Conservation (phyloP, 2,329 filamentous ascomycete genomes). For the Curvularia lunata region DNA sequence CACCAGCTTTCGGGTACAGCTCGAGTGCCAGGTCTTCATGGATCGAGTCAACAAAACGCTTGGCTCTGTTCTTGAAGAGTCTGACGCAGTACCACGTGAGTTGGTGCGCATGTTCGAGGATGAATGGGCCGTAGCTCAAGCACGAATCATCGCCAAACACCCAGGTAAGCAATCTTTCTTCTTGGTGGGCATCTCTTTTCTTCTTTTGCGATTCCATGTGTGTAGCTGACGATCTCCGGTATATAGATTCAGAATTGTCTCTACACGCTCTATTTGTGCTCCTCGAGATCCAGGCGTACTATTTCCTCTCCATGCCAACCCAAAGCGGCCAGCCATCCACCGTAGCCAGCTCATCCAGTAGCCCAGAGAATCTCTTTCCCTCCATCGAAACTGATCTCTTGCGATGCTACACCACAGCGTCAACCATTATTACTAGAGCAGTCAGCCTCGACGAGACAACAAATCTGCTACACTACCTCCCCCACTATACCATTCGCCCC, state of each 20-base stretch:
- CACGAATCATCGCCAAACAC: neutral
- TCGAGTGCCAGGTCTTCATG: neutral
- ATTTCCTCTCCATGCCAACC: neutral
- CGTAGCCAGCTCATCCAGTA: neutral
- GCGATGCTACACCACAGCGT: neutral
- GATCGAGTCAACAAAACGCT: neutral
- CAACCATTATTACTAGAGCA: neutral
- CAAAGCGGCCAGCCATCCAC: neutral
- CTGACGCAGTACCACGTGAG: neutral
- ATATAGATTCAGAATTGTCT: neutral
- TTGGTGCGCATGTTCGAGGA: neutral
- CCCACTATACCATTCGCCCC: neutral
- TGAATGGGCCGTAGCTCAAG: neutral
- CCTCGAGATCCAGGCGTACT: neutral
- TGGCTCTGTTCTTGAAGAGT: slow-evolving; percentile 1
- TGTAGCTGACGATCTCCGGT: neutral
- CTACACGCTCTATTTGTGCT: neutral
- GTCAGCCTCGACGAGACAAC: neutral
- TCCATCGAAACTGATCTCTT: neutral
- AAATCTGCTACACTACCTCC: neutral
- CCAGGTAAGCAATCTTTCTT: neutral
- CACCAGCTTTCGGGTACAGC: neutral
- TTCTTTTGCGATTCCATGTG: neutral
- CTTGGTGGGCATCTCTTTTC: neutral
- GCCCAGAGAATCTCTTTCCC: neutral